Conservation (phyloP, 177 flowering plant species). For the Tripterygium wilfordii region DNA sequence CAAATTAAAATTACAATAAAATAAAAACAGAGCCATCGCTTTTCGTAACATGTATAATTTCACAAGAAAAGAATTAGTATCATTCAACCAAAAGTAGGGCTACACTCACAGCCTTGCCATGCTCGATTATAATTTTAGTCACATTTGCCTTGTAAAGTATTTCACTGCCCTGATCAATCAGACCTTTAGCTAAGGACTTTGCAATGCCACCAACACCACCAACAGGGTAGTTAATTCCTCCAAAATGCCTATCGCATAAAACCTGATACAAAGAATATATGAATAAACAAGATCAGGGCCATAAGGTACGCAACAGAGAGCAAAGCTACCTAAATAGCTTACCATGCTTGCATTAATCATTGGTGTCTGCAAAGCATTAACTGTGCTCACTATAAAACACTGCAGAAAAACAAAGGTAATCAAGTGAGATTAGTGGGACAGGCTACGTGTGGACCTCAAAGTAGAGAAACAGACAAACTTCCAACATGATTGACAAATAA, state of each 20-base stretch:
- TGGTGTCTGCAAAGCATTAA: conserved; percentile 89
- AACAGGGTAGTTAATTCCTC: conserved; percentile 97
- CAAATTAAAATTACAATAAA: conserved; percentile 12
- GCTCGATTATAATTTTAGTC: conserved; percentile 54
- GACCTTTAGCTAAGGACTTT: conserved; percentile 79
- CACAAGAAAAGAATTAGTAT: conserved; percentile 1
- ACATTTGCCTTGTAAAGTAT: conserved; percentile 92
- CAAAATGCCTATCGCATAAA: conserved; percentile 92
- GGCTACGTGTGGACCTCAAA: neutral
- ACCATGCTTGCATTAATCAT: conserved; percentile 99
- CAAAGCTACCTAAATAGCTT: conserved; percentile 16
- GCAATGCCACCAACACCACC: conserved; percentile 99
- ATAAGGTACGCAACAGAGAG: neutral
- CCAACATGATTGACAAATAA: too few species aligned
- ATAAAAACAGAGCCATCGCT: conserved; percentile 5
- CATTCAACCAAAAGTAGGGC: neutral
- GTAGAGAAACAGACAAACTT: too few species aligned
- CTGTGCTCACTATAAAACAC: conserved; percentile 95
- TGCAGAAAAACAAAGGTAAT: too few species aligned
- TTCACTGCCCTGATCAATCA: conserved; percentile 72
- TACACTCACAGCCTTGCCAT: conserved; percentile 88
- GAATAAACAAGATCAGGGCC: conserved; percentile 5
- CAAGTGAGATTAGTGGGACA: neutral
- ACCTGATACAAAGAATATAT: conserved; percentile 44
- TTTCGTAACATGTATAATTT: neutral